Evolutionary conservation across 805 yeast genomes (phyloP).

Genomic region (Saturnispora quitensis): DNA sequence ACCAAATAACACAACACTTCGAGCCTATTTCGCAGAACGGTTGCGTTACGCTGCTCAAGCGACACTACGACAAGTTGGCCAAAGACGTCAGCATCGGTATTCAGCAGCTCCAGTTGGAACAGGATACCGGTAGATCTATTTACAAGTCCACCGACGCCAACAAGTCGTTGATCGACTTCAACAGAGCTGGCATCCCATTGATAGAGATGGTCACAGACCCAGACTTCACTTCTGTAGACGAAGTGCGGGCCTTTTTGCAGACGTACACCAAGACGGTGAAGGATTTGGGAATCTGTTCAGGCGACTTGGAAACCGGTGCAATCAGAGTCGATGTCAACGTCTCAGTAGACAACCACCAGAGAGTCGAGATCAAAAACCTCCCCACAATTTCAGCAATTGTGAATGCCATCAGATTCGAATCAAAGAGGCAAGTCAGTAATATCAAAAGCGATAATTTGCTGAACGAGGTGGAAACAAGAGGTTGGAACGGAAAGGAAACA

Average conservation of each 20-base stretch:
- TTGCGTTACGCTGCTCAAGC: conserved; percentile 33
- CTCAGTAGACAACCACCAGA: conserved; percentile 58
- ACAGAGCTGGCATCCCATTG: conserved; percentile 77
- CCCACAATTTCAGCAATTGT: conserved; percentile 75
- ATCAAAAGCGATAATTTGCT: conserved; percentile 14
- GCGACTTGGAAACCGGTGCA: conserved; percentile 91
- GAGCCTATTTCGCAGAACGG: conserved; percentile 75
- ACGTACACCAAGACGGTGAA: conserved; percentile 69
- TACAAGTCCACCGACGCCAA: conserved; percentile 33
- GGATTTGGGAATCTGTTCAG: conserved; percentile 67
- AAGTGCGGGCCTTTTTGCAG: conserved; percentile 70
- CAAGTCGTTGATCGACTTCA: conserved; percentile 56
- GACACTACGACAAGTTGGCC: conserved; percentile 41
- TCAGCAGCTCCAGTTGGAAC: conserved; percentile 84
- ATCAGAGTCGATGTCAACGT: conserved; percentile 92
- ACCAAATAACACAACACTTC: conserved; percentile 87
- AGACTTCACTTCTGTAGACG: conserved; percentile 57
- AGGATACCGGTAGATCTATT: conserved; percentile 81
- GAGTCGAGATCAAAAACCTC: conserved; percentile 86
- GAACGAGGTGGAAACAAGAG: conserved; percentile 58
- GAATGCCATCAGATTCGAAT: conserved; percentile 69
- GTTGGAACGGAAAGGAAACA: conserved; percentile 81
- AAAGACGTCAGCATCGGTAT: conserved; percentile 45
- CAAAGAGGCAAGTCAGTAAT: conserved; percentile 53
- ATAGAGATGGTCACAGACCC: conserved; percentile 91